Evolutionary conservation across 345 rosid genomes (phyloP).

Genomic region (Sonneratia alba): DNA sequence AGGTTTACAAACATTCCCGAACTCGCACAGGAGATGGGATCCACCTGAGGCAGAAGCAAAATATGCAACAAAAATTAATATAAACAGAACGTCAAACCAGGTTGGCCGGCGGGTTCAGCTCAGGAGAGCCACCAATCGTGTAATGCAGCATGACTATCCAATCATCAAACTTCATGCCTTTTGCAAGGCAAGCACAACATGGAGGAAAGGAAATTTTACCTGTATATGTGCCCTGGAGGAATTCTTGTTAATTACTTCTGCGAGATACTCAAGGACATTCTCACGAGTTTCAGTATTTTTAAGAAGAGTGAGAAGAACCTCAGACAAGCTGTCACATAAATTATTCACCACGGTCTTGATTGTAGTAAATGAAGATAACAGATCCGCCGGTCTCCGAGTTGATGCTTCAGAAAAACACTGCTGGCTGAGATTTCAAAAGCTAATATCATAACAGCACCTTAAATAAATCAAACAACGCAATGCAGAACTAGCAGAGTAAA

Average conservation of each 20-base stretch:
- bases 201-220: conserved; percentile 27
- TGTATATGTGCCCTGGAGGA: conserved; percentile 83
- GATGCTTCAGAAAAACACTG: conserved; percentile 94
- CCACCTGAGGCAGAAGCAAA: conserved; percentile 54
- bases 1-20: conserved; percentile 98
- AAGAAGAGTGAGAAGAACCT: conserved; percentile 63
- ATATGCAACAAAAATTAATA: neutral
- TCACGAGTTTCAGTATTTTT: conserved; percentile 67
- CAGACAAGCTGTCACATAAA: conserved; percentile 56
- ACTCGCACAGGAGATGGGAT: conserved; percentile 85
- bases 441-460: neutral
- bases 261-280: conserved; percentile 81
- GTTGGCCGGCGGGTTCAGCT: neutral
- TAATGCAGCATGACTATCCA: neutral
- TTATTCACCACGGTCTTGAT: conserved; percentile 71
- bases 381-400: conserved; percentile 66
- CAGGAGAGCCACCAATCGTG: neutral
- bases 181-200: neutral
- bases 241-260: conserved; percentile 90
- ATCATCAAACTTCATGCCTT: neutral
- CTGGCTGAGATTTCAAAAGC: conserved; percentile 49
- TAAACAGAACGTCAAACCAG: neutral
- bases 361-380: conserved; percentile 77
- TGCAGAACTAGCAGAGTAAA: neutral
- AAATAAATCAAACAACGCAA: conserved; percentile 7